A percentile compares a stretch with the other conserved stretches of the same genome.
Conservation (phyloP, 176 grass and related monocot species). For the Tillandsia fasciculata region DNA sequence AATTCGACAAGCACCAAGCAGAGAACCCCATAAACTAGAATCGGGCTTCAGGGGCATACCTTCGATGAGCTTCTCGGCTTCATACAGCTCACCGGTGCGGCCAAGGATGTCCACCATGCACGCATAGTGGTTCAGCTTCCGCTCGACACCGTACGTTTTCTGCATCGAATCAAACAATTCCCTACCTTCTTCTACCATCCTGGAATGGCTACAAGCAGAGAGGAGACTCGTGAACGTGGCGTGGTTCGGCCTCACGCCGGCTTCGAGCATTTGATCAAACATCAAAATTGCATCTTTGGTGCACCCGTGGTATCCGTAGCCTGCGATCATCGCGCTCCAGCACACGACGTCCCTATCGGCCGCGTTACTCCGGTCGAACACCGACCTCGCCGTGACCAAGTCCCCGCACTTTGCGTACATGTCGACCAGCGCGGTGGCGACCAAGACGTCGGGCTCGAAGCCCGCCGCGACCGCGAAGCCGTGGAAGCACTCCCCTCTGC, state of each 20-base stretch:
- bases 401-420: conserved; percentile 19
- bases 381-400: neutral
- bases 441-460: conserved; percentile 11
- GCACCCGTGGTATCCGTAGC: conserved; percentile 17
- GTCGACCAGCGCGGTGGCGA: conserved; percentile 19
- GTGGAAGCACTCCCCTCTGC: conserved; percentile 13
- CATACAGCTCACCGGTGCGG: conserved; percentile 23
- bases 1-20: conserved; percentile 20
- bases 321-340: conserved; percentile 23
- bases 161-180: conserved; percentile 18
- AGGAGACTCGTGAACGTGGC: conserved; percentile 27
- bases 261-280: conserved; percentile 17
- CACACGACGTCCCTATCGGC: conserved; percentile 11
- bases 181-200: conserved; percentile 7
- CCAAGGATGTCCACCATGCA: conserved; percentile 27
- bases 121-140: conserved; percentile 14
- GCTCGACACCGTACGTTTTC: conserved; percentile 8
- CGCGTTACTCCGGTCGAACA: conserved; percentile 3
- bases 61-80: conserved; percentile 15
- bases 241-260: conserved; percentile 1
- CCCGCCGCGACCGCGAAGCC: neutral
- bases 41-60: conserved; percentile 22
- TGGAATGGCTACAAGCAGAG: conserved; percentile 20
- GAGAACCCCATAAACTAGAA: conserved; percentile 14
- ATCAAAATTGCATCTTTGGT: conserved; percentile 6